Percentiles rank a stretch among this genome's conserved stretches.
phyloP scores from a whole-genome alignment of 306 rosid species.

The Trifolium dubium region DNA sequence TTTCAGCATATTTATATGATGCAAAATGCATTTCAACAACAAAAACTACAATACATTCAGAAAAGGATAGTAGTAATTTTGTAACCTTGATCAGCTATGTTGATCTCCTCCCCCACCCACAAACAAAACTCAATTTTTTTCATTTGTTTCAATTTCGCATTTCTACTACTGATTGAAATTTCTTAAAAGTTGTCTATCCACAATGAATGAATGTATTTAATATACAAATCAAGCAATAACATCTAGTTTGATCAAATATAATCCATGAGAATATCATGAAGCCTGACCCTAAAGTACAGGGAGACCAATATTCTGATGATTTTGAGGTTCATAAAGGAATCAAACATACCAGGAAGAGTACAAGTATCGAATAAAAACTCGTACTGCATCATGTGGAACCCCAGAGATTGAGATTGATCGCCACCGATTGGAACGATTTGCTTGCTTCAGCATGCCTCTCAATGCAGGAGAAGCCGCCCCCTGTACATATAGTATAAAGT shows the following conservation, averaged over 20 bases:
- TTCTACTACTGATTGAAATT: not conserved
- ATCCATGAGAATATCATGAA: constrained; percentile 2
- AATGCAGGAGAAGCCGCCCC: constrained; percentile 81
- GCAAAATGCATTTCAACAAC: not conserved
- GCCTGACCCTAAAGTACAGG: not conserved
- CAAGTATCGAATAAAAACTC: constrained; percentile 73
- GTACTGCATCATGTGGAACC: constrained; percentile 76
- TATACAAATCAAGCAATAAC: constrained; percentile 5
- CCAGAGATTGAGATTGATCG: constrained; percentile 66
- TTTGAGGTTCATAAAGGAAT: constrained; percentile 14
- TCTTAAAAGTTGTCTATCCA: not conserved
- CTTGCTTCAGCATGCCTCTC: constrained; percentile 60
- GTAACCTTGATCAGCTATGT: no score
- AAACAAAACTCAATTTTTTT: no score
- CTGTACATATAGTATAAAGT: constrained; percentile 50
- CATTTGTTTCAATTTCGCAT: no score
- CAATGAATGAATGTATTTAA: constrained; percentile 16
- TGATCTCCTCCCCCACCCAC: no score
- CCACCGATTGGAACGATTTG: constrained; percentile 40
- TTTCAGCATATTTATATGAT: constrained; percentile 7
- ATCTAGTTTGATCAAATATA: constrained; percentile 16
- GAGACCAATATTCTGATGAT: constrained; percentile 7
- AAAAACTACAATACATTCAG: not conserved
- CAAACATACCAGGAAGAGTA: constrained; percentile 71
- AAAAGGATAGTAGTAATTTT: not conserved